Conservation (phyloP, 768 basidiomycete genomes). For the Leccinum disarticulatum region DNA sequence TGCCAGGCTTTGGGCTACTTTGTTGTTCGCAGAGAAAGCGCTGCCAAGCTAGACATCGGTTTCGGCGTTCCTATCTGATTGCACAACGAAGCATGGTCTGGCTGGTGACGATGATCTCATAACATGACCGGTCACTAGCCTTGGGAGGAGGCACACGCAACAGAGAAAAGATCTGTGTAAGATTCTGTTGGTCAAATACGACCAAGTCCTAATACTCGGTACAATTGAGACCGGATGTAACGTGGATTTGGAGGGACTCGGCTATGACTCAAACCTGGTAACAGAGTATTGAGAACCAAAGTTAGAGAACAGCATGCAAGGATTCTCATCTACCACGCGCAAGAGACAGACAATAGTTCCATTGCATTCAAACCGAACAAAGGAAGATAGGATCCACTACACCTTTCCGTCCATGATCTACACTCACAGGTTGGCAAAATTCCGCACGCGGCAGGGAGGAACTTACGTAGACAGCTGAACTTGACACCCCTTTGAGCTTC, state of each 20-base stretch:
- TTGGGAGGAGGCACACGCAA: background rate
- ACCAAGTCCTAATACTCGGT: background rate
- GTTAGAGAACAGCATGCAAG: background rate
- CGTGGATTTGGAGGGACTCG: background rate
- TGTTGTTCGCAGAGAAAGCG: background rate
- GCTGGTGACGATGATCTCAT: background rate
- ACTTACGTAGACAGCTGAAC: constrained; percentile 31
- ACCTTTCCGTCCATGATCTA: constrained; percentile 26
- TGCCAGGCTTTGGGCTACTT: background rate
- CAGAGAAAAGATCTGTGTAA: too few species aligned
- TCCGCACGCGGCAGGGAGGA: background rate
- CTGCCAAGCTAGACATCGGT: too few species aligned
- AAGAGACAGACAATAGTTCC: background rate
- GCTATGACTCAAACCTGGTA: background rate
- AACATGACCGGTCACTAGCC: background rate
- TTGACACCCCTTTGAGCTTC: constrained; percentile 52
- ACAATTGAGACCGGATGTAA: background rate
- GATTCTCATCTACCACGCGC: background rate
- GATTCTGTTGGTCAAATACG: background rate
- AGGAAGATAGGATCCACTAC: constrained; percentile 2
- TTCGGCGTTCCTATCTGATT: background rate
- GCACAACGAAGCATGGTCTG: background rate
- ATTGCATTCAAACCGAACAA: background rate
- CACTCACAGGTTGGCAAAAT: background rate
- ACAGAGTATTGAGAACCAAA: background rate